Evolutionary conservation across 306 rosid genomes (phyloP).

Genomic region (Ammopiptanthus mongolicus): DNA sequence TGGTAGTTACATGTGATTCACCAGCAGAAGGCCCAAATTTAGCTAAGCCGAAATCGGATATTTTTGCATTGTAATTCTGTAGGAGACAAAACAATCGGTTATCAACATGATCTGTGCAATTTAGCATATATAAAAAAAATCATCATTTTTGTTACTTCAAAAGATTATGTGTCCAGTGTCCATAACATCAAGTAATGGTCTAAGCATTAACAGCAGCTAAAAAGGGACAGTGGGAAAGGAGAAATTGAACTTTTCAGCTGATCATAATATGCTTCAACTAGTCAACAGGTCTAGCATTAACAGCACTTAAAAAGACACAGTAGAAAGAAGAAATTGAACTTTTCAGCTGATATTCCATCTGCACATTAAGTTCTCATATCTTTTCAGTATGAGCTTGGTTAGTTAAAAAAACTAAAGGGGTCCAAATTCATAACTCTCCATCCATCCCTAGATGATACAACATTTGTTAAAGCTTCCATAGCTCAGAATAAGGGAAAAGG

Average conservation of each 20-base stretch:
- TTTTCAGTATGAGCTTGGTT: neutral
- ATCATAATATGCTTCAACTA: neutral
- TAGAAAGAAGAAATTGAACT: neutral
- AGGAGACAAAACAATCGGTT: neutral
- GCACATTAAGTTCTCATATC: no score
- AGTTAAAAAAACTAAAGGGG: neutral
- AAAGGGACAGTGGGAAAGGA: neutral
- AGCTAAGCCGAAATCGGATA: conserved; percentile 84
- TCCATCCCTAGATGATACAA: neutral
- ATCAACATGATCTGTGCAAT: neutral
- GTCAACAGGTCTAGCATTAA: neutral
- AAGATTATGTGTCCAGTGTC: neutral
- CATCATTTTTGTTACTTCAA: neutral
- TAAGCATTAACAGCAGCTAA: neutral
- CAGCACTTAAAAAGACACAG: neutral
- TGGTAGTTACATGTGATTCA: conserved; percentile 75
- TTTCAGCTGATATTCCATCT: neutral
- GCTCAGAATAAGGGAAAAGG: neutral
- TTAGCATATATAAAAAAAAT: neutral
- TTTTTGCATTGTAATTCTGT: conserved; percentile 72
- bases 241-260: neutral
- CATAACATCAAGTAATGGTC: neutral
- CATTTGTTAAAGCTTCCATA: conserved; percentile 4
- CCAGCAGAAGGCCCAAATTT: conserved; percentile 75
- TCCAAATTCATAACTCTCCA: neutral